Evolutionary conservation across 441 rosid species (phyloP).

Genomic region (Corymbia citriodora): DNA sequence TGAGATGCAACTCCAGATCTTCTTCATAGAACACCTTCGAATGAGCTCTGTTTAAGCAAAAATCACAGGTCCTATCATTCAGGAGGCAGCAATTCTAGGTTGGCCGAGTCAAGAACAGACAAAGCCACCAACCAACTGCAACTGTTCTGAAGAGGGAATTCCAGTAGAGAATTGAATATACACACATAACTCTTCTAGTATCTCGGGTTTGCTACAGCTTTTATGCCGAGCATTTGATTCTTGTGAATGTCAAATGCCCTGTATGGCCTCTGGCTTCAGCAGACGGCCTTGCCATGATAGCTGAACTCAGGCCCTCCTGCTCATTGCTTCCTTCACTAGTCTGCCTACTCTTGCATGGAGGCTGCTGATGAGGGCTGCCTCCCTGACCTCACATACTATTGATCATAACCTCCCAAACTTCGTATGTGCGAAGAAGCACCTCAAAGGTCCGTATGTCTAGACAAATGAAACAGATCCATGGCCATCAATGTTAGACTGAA

Average conservation of each 20-base stretch:
- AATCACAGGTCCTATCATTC: background rate
- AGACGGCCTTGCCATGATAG: conserved; percentile 57
- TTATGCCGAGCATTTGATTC: conserved; percentile 21
- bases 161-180: background rate
- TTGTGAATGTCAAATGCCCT: conserved; percentile 79
- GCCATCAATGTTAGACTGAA: background rate
- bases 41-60: background rate
- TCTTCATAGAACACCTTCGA: background rate
- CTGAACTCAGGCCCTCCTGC: conserved; percentile 13
- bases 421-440: conserved; percentile 71
- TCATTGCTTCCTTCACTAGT: conserved; percentile 17
- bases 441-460: conserved; percentile 82
- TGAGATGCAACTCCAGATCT: background rate
- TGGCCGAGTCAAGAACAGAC: background rate
- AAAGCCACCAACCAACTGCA: background rate
- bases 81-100: background rate
- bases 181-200: background rate
- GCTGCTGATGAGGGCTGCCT: conserved; percentile 22
- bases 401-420: conserved; percentile 60
- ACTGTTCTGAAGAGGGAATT: background rate
- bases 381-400: conserved; percentile 20
- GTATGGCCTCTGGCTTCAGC: conserved; percentile 82
- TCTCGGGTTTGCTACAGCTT: background rate
- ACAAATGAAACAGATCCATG: conserved; percentile 7
- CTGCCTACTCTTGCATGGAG: conserved; percentile 68